phyloP scores from a whole-genome alignment of 1,284 basidiomycete genomes.

The Rhodotorula sp. region DNA sequence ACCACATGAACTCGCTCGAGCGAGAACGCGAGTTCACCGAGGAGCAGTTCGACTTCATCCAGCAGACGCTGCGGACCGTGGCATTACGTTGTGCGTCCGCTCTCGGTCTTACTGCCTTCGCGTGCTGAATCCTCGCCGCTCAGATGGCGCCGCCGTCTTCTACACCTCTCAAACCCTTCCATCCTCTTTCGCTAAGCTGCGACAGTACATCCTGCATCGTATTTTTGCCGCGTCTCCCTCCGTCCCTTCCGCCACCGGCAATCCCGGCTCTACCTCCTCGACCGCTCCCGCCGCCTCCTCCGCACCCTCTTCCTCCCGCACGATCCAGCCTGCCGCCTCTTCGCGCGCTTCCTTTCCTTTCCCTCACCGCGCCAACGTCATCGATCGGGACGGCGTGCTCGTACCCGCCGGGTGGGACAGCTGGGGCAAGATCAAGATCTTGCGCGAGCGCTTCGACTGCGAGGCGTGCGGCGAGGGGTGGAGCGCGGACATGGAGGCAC shows the following conservation, averaged over 20 bases:
- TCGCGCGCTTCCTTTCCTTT: conserved; percentile 80
- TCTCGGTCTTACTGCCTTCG: background rate
- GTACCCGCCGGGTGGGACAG: conserved; percentile 96
- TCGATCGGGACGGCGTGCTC: conserved; percentile 88
- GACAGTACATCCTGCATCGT: conserved; percentile 83
- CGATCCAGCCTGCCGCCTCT: background rate
- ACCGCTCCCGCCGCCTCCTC: conserved; percentile 56
- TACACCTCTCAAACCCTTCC: conserved; percentile 80
- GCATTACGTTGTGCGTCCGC: conserved; percentile 73
- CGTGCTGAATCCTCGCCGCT: background rate
- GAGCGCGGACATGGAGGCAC: conserved; percentile 58
- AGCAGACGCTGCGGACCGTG: conserved; percentile 88
- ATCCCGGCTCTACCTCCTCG: conserved; percentile 45
- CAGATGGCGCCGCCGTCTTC: conserved; percentile 89
- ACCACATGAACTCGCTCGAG: conserved; percentile 50
- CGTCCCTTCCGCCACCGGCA: background rate
- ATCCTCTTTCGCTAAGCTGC: conserved; percentile 71
- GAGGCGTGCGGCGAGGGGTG: conserved; percentile 77
- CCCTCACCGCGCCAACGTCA: conserved; percentile 78
- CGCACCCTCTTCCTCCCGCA: conserved; percentile 49
- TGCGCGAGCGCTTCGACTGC: conserved; percentile 88
- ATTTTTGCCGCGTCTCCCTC: conserved; percentile 63
- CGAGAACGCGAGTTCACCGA: conserved; percentile 61
- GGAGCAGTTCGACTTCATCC: conserved; percentile 90
- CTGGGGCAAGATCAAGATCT: conserved; percentile 90